phyloP scores from a whole-genome alignment of 352 stramenopile genomes.

The Thalassiosira hispida region DNA sequence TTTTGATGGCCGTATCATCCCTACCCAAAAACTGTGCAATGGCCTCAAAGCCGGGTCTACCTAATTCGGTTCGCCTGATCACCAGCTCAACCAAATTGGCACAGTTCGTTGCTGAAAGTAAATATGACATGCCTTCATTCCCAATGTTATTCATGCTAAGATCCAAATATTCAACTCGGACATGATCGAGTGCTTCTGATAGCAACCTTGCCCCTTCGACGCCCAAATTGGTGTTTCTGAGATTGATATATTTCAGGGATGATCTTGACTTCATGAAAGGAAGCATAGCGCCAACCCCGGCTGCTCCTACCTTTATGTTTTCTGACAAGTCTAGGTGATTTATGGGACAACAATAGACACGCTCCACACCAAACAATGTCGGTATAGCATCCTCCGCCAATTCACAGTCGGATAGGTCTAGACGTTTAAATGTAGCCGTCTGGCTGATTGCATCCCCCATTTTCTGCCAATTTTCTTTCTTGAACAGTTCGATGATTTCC shows the following conservation, averaged over 20 bases:
- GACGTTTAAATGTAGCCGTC: no score
- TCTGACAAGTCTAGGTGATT: no score
- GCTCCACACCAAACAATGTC: background rate
- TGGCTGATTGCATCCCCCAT: no score
- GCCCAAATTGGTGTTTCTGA: background rate
- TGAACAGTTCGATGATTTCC: background rate
- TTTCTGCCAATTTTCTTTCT: constrained; percentile 1
- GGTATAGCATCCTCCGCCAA: background rate
- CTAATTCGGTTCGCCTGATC: background rate
- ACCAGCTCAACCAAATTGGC: background rate
- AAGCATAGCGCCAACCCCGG: background rate
- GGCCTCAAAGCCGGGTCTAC: no score
- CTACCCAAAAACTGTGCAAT: background rate
- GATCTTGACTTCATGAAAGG: background rate
- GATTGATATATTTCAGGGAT: background rate
- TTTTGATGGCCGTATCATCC: no score
- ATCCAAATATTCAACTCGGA: background rate
- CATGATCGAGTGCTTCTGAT: constrained; percentile 9
- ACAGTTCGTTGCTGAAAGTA: background rate
- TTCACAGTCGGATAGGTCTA: no score
- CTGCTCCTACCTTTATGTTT: background rate
- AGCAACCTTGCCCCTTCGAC: background rate
- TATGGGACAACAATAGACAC: background rate
- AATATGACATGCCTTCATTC: background rate
- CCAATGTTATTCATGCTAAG: background rate